Conservation (phyloP, 192 early-diverging fungal species). For the Cladochytrium replicatum region DNA sequence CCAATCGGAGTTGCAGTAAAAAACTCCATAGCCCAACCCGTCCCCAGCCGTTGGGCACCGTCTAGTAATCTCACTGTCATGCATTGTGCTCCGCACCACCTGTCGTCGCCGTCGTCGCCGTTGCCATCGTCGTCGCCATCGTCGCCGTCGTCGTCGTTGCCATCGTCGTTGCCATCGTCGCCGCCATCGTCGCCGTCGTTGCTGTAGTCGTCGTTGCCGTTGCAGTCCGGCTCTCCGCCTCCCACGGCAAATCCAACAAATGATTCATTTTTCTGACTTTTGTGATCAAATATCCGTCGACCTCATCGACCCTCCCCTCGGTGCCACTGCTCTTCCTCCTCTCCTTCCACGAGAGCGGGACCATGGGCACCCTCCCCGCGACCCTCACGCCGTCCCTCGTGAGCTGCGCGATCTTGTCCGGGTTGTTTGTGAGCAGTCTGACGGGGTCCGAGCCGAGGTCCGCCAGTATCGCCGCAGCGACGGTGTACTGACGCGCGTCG, state of each 20-base stretch:
- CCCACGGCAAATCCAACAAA: constrained; percentile 64
- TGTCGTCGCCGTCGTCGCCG: too few species aligned
- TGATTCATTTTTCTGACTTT: constrained; percentile 91
- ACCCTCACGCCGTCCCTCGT: constrained; percentile 62
- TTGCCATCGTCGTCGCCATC: too few species aligned
- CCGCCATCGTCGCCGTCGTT: too few species aligned
- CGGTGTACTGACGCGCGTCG: constrained; percentile 87
- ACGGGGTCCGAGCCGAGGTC: constrained; percentile 68
- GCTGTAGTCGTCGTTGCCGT: too few species aligned
- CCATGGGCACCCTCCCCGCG: constrained; percentile 78
- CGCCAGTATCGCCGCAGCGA: constrained; percentile 77
- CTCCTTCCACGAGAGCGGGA: constrained; percentile 71
- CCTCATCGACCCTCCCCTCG: constrained; percentile 9
- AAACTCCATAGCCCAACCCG: too few species aligned
- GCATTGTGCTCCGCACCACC: too few species aligned
- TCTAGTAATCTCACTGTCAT: too few species aligned
- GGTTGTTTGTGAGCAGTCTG: constrained; percentile 90
- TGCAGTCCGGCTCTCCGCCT: too few species aligned
- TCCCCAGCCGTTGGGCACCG: too few species aligned
- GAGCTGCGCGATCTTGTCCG: constrained; percentile 82
- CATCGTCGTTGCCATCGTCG: too few species aligned
- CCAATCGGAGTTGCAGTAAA: too few species aligned
- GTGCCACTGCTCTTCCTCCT: constrained; percentile 15
- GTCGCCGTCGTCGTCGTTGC: too few species aligned
- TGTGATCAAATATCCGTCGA: constrained; percentile 78